Percentiles rank a stretch among this genome's conserved stretches.
These are phyloP conservation scores for Cairneyella variabilis DNA, from an alignment of 495 filamentous ascomycete species.

Conservation along the genomic window DNA sequence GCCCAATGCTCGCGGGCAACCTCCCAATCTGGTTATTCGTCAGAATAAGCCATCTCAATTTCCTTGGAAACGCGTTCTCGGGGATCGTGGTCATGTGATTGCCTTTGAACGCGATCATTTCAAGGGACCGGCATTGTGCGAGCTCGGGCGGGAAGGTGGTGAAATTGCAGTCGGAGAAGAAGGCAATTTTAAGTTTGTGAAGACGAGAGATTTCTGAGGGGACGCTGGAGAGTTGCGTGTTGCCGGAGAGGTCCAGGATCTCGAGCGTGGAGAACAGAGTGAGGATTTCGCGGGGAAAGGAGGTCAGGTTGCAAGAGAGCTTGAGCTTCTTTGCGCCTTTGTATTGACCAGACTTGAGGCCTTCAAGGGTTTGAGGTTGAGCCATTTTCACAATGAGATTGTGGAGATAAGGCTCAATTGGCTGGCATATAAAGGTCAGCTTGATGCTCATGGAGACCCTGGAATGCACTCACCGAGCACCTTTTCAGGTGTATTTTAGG, in stretches of 20 bases:
- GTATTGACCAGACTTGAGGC: slow-evolving; percentile 15
- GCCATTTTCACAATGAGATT: neutral
- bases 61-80: slow-evolving; percentile 36
- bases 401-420: neutral
- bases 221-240: slow-evolving; percentile 33
- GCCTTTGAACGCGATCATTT: slow-evolving; percentile 42
- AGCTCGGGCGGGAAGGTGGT: slow-evolving; percentile 36
- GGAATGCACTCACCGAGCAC: too few species aligned
- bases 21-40: slow-evolving; percentile 35
- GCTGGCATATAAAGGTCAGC: neutral
- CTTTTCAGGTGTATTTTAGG: too few species aligned
- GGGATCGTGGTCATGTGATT: slow-evolving; percentile 41
- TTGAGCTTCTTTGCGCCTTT: slow-evolving; percentile 34
- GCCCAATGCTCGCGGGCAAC: slow-evolving; percentile 36
- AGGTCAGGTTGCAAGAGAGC: slow-evolving; percentile 30
- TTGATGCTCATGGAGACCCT: too few species aligned
- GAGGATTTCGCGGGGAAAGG: slow-evolving; percentile 39
- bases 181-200: slow-evolving; percentile 38
- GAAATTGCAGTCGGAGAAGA: slow-evolving; percentile 44
- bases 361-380: slow-evolving; percentile 13
- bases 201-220: slow-evolving; percentile 34
- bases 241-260: slow-evolving; percentile 43
- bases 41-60: slow-evolving; percentile 40
- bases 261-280: slow-evolving; percentile 35
- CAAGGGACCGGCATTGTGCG: slow-evolving; percentile 36